Evolutionary conservation across 1,284 basidiomycete genomes (phyloP), one percentile per base, ranked within the genome.

Genomic region (Apiotrichum laibachii): DNA sequence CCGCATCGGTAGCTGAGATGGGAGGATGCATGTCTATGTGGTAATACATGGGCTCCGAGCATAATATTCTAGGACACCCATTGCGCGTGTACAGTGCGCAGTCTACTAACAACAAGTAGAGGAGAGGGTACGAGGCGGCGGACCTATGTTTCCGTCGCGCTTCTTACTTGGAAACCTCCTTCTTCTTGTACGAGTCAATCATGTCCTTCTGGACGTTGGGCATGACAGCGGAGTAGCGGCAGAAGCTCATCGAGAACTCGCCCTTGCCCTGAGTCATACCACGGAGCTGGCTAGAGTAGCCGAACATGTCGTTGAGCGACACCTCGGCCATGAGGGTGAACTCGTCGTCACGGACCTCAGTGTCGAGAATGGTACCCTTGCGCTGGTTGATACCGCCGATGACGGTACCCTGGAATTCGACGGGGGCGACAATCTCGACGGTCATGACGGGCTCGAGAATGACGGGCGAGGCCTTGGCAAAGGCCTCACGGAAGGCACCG

Each of bases 381-480:
- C 96, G 85, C 62, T 90, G 87, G 77, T 97, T 99, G 70, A 99
- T 81, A 16, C 91, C 90, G 48, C 95, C 94, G 70, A 99, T 97
- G 55, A 99, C 95, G 46, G 85, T 84, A 83, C 94, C 95, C 77
- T 99, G 96, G 84, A 97, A 99, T 75, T 99, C 96, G 43, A 86
- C 83, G 2, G 96, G 96, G 0, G 95, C 94, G 46, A 97, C 88
- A 22, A 99, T 91, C 75, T 99, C 96, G 51, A 99, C 96, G 16
- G 86, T 90, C 96, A 99, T 99, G 79, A 97, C 89, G 22, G 96
- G 96, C 76, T 99, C 96, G 42, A 99, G 82, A 59, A 99, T 89
- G 57, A 92, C 87, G 0, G 92, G 87, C 48, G 81, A 81, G 22
- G 92, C 87, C 63, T 85, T 85, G 63, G 82, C 81, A 82, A 89